These are phyloP conservation scores for Venturia asperata DNA, from an alignment of 2,329 filamentous ascomycete species.

Conservation along the genomic window DNA sequence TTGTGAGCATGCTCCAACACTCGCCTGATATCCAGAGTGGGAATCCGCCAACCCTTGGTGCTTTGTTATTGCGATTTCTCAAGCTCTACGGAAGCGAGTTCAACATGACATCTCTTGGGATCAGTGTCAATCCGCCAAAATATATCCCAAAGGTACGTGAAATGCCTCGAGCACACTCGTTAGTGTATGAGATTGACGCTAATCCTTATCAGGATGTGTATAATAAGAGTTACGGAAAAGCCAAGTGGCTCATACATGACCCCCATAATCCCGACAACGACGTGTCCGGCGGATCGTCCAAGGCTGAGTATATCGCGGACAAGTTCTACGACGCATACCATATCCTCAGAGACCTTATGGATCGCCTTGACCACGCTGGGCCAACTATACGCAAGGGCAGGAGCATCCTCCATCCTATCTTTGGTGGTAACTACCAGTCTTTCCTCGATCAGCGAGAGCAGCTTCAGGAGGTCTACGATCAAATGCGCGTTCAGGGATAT, in stretches of 20 bases:
- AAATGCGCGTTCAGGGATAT: not conserved
- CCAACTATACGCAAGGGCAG: conserved; percentile 23
- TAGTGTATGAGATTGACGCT: conserved; percentile 7
- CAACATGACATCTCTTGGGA: conserved; percentile 61
- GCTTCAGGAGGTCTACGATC: conserved; percentile 35
- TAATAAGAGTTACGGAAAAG: conserved; percentile 31
- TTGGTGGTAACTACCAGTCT: conserved; percentile 71
- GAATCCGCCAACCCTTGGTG: conserved; percentile 58
- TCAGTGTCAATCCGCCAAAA: conserved; percentile 66
- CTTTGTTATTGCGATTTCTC: conserved; percentile 79
- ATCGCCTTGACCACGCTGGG: conserved; percentile 15
- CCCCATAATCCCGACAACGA: conserved; percentile 82
- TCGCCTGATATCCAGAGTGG: conserved; percentile 63
- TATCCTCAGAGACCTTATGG: conserved; percentile 37
- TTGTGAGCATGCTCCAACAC: conserved; percentile 79
- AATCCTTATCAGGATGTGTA: conserved; percentile 36
- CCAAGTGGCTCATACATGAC: conserved; percentile 75
- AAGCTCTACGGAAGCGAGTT: conserved; percentile 83
- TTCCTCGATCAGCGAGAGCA: conserved; percentile 64
- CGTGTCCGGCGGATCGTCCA: conserved; percentile 76
- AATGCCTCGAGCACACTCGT: conserved; percentile 20
- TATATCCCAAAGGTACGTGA: conserved; percentile 68
- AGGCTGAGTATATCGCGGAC: conserved; percentile 59
- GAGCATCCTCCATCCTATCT: conserved; percentile 64
- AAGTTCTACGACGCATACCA: conserved; percentile 61